Conservation (phyloP, 345 rosid genomes). For the Eucalyptus decipiens region DNA sequence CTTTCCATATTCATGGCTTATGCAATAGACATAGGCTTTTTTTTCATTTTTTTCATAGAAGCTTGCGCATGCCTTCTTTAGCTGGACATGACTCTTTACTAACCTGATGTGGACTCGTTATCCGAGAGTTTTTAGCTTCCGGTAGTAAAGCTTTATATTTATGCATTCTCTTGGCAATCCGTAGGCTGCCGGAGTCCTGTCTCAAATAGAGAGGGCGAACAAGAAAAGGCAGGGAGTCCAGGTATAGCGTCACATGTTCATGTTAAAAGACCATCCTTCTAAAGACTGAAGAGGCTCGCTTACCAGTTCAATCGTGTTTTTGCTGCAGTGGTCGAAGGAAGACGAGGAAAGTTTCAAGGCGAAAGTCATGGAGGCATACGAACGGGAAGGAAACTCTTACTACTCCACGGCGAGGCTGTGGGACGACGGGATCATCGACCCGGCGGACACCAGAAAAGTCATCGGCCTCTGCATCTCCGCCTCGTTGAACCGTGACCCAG, state of each 20-base stretch:
- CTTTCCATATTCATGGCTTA: background rate
- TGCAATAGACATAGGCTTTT: background rate
- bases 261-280: background rate
- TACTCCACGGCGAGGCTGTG: slow-evolving; percentile 91
- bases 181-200: slow-evolving; percentile 94
- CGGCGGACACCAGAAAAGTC: slow-evolving; percentile 73
- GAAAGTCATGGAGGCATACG: slow-evolving; percentile 67
- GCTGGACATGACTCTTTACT: background rate
- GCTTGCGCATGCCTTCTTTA: background rate
- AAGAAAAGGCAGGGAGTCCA: slow-evolving; percentile 77
- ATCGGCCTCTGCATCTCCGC: slow-evolving; percentile 69
- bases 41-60: background rate
- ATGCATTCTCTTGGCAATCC: background rate
- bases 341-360: slow-evolving; percentile 66
- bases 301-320: background rate
- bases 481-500: slow-evolving; percentile 34
- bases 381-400: slow-evolving; percentile 72
- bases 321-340: slow-evolving; percentile 63
- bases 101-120: background rate
- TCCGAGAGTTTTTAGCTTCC: background rate
- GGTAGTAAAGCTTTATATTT: background rate
- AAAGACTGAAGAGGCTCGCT: background rate
- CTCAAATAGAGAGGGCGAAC: slow-evolving; percentile 78
- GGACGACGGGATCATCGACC: slow-evolving; percentile 95
- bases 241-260: slow-evolving; percentile 12